A percentile compares a stretch with the other conserved stretches of the same genome.
Evolutionary conservation across 1,284 basidiomycete species (phyloP).

Genomic region (Ustilago trichophora): DNA sequence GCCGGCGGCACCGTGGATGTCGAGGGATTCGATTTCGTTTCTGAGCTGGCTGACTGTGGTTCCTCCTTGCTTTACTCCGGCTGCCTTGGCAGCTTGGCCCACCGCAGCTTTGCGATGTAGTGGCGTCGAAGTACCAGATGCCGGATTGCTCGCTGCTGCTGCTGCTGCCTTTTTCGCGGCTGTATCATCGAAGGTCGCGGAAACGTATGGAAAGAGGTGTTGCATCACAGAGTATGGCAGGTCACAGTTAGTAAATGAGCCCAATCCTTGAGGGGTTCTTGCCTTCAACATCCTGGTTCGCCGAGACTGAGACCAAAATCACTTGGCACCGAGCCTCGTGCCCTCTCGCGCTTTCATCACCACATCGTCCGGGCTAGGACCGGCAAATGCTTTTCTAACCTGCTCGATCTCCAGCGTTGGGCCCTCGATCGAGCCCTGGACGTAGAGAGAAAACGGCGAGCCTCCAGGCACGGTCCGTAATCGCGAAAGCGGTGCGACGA

Average conservation of each 20-base stretch:
- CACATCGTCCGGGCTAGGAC: conserved; percentile 86
- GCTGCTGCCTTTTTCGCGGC: conserved; percentile 42
- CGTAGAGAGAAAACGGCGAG: conserved; percentile 43
- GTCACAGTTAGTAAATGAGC: conserved; percentile 7
- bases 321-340: conserved; percentile 68
- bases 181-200: background rate
- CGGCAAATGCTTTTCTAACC: conserved; percentile 72
- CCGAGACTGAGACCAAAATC: background rate
- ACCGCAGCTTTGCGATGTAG: conserved; percentile 39
- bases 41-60: conserved; percentile 55
- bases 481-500: conserved; percentile 13
- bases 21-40: conserved; percentile 55
- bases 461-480: conserved; percentile 31
- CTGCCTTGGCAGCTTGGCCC: conserved; percentile 48
- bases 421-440: conserved; percentile 11
- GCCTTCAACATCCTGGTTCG: background rate
- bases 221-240: background rate
- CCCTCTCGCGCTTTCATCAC: conserved; percentile 81
- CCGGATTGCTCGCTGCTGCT: conserved; percentile 26
- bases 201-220: background rate
- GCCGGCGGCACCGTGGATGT: conserved; percentile 23
- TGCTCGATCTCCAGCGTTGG: conserved; percentile 21
- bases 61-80: conserved; percentile 67
- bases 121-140: conserved; percentile 47
- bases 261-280: too few species aligned